phyloP scores from a whole-genome alignment of 768 basidiomycete species.

The Lyophyllum semitale region DNA sequence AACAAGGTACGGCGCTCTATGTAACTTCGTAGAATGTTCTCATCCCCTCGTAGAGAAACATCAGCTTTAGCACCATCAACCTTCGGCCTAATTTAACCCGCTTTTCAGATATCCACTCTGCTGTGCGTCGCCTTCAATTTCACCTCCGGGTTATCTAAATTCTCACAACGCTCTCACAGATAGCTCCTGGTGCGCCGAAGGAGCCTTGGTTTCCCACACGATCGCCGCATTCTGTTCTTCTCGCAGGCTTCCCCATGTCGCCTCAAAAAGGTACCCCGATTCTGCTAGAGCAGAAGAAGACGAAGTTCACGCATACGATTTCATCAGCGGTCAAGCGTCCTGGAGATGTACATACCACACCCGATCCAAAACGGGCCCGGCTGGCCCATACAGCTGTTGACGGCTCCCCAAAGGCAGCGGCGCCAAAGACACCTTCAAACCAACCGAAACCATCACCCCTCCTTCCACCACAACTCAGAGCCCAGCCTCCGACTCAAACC shows the following conservation, averaged over 20 bases:
- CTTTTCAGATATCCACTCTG: constrained; percentile 51
- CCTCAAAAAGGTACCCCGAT: constrained; percentile 28
- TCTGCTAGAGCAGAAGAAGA: background rate
- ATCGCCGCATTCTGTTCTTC: constrained; percentile 43
- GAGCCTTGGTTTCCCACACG: constrained; percentile 60
- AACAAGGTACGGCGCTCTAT: constrained; percentile 48
- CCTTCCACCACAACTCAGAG: constrained; percentile 18
- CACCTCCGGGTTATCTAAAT: background rate
- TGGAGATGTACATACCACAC: constrained; percentile 33
- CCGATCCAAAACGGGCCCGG: constrained; percentile 50
- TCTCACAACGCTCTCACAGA: constrained; percentile 25
- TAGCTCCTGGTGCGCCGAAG: constrained; percentile 34
- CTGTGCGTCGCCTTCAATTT: constrained; percentile 34
- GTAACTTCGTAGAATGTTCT: background rate
- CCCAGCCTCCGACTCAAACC: constrained; percentile 21
- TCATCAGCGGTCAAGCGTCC: constrained; percentile 42
- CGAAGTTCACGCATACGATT: background rate
- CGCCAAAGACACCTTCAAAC: constrained; percentile 22
- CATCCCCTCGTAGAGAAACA: constrained; percentile 49
- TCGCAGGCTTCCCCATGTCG: constrained; percentile 48
- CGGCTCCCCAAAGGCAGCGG: constrained; percentile 22
- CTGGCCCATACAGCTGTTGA: constrained; percentile 25
- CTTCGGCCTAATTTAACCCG: constrained; percentile 43
- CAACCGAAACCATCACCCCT: constrained; percentile 23
- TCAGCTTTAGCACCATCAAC: constrained; percentile 54